These are phyloP conservation scores for Ensete ventricosum DNA, from an alignment of 176 grass and related monocot genomes.

Conservation along the genomic window DNA sequence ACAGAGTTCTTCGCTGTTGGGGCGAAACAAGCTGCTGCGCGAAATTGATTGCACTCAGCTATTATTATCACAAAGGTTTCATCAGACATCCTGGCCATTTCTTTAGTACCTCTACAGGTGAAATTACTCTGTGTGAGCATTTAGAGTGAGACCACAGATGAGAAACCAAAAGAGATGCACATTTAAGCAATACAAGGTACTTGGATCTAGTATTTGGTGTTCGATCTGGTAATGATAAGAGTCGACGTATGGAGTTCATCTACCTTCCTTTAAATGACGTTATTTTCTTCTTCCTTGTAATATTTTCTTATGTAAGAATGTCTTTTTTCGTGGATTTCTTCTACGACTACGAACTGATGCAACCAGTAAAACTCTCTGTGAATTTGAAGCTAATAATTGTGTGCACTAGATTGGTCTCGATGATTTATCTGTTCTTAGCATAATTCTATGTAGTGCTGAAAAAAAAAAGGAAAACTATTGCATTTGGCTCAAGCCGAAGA, in stretches of 20 bases:
- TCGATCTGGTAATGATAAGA: neutral
- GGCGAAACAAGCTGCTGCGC: conserved; percentile 10
- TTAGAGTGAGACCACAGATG: no score
- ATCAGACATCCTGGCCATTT: no score
- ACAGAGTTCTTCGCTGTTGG: conserved; percentile 75
- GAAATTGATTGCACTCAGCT: neutral
- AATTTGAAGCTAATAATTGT: neutral
- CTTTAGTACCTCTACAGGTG: no score
- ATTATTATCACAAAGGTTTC: neutral
- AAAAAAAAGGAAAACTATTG: no score
- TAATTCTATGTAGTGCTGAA: no score
- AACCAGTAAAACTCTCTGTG: neutral
- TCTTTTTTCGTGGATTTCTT: neutral
- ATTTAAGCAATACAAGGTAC: neutral
- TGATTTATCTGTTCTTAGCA: no score
- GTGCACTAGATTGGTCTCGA: no score
- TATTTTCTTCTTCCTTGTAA: neutral
- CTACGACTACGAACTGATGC: neutral
- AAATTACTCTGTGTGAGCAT: no score
- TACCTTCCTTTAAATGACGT: neutral
- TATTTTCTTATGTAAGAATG: neutral
- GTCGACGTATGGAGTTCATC: neutral
- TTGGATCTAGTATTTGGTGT: neutral
- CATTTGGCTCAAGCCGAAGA: no score
- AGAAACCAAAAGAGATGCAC: no score